Conservation (phyloP, 306 rosid species). For the Vigna nakashimae region DNA sequence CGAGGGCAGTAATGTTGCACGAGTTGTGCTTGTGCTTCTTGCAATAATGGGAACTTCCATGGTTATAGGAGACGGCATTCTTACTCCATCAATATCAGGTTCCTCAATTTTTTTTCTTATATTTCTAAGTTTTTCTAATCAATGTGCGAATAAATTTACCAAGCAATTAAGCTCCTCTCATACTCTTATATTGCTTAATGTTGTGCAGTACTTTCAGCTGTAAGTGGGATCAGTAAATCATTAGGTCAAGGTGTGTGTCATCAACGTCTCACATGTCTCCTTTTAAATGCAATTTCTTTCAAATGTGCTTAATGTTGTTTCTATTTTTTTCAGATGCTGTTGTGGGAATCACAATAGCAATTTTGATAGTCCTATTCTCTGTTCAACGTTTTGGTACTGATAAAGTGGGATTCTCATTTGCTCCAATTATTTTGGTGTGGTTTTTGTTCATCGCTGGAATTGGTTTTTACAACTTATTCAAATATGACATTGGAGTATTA, state of each 20-base stretch:
- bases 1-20: slow-evolving; percentile 51
- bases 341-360: slow-evolving; percentile 53
- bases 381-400: slow-evolving; percentile 58
- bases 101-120: not conserved
- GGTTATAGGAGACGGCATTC: slow-evolving; percentile 90
- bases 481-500: slow-evolving; percentile 50
- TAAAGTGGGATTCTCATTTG: slow-evolving; percentile 56
- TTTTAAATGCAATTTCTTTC: too few relatives aligned
- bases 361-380: slow-evolving; percentile 41
- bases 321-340: slow-evolving; percentile 34
- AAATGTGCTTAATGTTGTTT: not conserved
- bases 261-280: not conserved
- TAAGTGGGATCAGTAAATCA: slow-evolving; percentile 69
- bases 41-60: slow-evolving; percentile 74
- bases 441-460: slow-evolving; percentile 52
- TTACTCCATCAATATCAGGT: slow-evolving; percentile 89
- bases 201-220: slow-evolving; percentile 75
- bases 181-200: too few relatives aligned
- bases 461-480: slow-evolving; percentile 56
- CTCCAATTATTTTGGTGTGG: slow-evolving; percentile 48
- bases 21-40: slow-evolving; percentile 53
- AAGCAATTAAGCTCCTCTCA: too few relatives aligned
- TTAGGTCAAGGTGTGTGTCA: slow-evolving; percentile 61
- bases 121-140: too few relatives aligned
- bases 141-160: too few relatives aligned